These are phyloP conservation scores for Chaetomiaceae sp. DNA, from an alignment of 2,329 filamentous ascomycete genomes.

Conservation along the genomic window DNA sequence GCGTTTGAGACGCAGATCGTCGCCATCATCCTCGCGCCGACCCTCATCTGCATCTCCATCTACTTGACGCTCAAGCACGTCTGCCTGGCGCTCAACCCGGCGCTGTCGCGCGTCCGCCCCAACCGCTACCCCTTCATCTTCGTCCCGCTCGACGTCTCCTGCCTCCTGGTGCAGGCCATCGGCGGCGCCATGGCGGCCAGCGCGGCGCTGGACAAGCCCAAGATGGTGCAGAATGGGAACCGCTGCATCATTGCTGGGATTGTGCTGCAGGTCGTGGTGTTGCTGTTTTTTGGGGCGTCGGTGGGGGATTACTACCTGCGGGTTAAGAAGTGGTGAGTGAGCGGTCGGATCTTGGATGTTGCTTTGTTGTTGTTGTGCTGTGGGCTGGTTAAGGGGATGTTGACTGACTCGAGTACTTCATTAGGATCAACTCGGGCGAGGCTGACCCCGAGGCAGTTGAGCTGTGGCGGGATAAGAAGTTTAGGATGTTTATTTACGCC, in stretches of 20 bases:
- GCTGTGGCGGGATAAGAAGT: constrained; percentile 41
- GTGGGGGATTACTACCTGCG: constrained; percentile 43
- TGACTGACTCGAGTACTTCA: not conserved
- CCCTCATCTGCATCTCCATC: constrained; percentile 57
- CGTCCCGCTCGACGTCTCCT: constrained; percentile 55
- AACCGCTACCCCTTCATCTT: constrained; percentile 53
- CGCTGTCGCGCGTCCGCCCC: constrained; percentile 47
- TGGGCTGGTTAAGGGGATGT: not conserved
- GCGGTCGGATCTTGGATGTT: too few species aligned
- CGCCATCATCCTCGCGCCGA: constrained; percentile 55
- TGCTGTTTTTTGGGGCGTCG: constrained; percentile 42
- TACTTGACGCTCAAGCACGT: constrained; percentile 62
- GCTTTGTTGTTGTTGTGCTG: too few species aligned
- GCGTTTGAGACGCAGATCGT: constrained; percentile 57
- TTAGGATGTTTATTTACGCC: constrained; percentile 41
- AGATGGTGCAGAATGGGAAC: constrained; percentile 44
- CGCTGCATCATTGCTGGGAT: constrained; percentile 50
- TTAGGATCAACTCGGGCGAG: constrained; percentile 32
- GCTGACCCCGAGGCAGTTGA: constrained; percentile 30
- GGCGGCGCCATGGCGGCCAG: constrained; percentile 53
- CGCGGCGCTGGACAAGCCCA: constrained; percentile 34
- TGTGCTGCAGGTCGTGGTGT: constrained; percentile 48
- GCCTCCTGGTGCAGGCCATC: constrained; percentile 54
- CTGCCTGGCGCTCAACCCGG: constrained; percentile 44
- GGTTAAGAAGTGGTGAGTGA: constrained; percentile 30